Percentiles rank a stretch among this genome's conserved stretches.
Evolutionary conservation across 2,329 filamentous ascomycete species (phyloP).

Genomic region (Aspergillus sp.): DNA sequence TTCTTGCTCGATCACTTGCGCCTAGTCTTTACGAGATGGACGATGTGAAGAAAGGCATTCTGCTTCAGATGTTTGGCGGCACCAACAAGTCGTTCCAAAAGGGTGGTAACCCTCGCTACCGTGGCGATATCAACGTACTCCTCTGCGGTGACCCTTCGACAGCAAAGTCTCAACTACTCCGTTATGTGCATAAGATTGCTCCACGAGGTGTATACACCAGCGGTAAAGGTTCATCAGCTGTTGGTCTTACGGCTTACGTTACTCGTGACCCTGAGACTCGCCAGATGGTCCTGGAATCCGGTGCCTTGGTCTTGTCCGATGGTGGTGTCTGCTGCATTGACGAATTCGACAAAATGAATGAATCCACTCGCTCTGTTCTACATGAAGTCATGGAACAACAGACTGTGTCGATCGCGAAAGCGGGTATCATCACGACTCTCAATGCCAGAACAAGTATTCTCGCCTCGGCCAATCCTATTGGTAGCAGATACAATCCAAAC

Average conservation of each 20-base stretch:
- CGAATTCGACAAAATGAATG: constrained; percentile 79
- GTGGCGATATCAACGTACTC: constrained; percentile 95
- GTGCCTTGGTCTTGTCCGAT: constrained; percentile 71
- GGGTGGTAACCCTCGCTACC: constrained; percentile 90
- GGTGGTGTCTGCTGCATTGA: constrained; percentile 77
- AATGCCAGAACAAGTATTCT: constrained; percentile 95
- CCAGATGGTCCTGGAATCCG: constrained; percentile 72
- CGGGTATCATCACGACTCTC: constrained; percentile 79
- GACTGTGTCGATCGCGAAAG: constrained; percentile 75
- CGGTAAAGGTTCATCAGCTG: constrained; percentile 72
- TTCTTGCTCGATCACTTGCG: constrained; percentile 84
- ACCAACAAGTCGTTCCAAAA: constrained; percentile 98
- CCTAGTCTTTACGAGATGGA: constrained; percentile 98
- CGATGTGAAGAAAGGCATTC: constrained; percentile 96
- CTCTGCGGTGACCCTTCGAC: constrained; percentile 97
- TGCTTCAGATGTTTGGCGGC: constrained; percentile 93
- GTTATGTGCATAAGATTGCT: constrained; percentile 97
- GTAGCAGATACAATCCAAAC: constrained; percentile 95
- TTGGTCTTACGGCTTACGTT: constrained; percentile 75
- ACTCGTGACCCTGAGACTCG: constrained; percentile 72
- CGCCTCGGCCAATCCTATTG: constrained; percentile 95
- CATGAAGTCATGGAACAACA: constrained; percentile 83
- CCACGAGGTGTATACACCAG: constrained; percentile 80
- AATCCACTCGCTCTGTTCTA: constrained; percentile 69
- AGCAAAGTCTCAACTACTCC: constrained; percentile 88